Evolutionary conservation across 1,284 basidiomycete genomes (phyloP).

Genomic region (Cerioporus squamosus): DNA sequence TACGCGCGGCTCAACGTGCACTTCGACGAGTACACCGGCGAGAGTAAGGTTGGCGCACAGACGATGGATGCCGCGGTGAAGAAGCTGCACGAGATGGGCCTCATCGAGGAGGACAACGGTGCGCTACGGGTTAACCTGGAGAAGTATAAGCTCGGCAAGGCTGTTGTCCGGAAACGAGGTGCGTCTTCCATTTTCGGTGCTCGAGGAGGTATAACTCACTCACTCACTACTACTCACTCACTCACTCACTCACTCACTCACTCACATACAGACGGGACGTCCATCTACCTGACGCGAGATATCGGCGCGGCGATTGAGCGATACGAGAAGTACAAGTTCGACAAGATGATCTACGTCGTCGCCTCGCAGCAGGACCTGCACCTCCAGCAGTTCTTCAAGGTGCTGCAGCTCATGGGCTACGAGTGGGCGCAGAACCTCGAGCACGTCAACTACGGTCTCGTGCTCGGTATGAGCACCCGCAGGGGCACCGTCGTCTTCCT

Average conservation of each 20-base stretch:
- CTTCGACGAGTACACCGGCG: constrained; percentile 95
- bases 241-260: neutral
- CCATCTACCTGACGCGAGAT: constrained; percentile 98
- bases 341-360: constrained; percentile 99
- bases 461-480: constrained; percentile 97
- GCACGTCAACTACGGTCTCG: constrained; percentile 93
- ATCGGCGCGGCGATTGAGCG: constrained; percentile 95
- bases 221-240: neutral
- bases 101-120: constrained; percentile 66
- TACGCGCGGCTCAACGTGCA: constrained; percentile 91
- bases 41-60: constrained; percentile 86
- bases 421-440: constrained; percentile 83
- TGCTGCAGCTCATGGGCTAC: constrained; percentile 90
- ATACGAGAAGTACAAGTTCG: constrained; percentile 91
- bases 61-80: constrained; percentile 77
- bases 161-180: constrained; percentile 91
- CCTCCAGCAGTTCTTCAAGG: constrained; percentile 93
- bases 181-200: constrained; percentile 19
- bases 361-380: constrained; percentile 96
- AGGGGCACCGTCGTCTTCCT: constrained; percentile 97
- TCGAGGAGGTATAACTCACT: too few relatives aligned
- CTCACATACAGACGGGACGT: constrained; percentile 79
- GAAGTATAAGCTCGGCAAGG: constrained; percentile 89
- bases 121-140: constrained; percentile 84
- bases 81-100: constrained; percentile 58